These are phyloP conservation scores for Gymnopilus junonius DNA, from an alignment of 768 basidiomycete species.

Conservation along the genomic window DNA sequence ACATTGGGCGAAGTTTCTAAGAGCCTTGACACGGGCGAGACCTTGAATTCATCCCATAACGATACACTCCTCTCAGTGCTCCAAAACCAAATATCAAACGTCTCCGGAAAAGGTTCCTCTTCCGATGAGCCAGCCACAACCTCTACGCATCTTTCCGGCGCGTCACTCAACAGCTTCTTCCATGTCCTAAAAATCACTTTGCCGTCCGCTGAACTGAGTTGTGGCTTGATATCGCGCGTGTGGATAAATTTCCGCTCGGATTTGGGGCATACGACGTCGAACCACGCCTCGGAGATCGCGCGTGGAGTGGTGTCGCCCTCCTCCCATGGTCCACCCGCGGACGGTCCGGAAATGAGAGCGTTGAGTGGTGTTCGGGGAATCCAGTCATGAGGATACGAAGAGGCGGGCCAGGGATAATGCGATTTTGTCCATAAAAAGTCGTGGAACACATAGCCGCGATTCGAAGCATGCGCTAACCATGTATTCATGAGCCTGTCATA, in stretches of 20 bases:
- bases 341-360: conserved; percentile 51
- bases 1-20: conserved; percentile 48
- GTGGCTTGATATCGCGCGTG: conserved; percentile 42
- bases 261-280: conserved; percentile 50
- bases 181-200: conserved; percentile 43
- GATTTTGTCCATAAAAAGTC: conserved; percentile 49
- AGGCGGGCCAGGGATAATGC: conserved; percentile 48
- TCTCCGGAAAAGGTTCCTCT: conserved; percentile 45
- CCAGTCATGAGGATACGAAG: conserved; percentile 24
- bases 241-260: conserved; percentile 42
- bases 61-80: conserved; percentile 42
- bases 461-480: conserved; percentile 53
- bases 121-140: conserved; percentile 36
- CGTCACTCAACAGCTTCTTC: conserved; percentile 42
- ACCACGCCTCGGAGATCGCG: conserved; percentile 48
- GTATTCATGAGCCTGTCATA: conserved; percentile 51
- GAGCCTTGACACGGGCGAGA: conserved; percentile 47
- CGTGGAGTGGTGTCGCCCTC: conserved; percentile 46
- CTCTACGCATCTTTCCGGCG: conserved; percentile 49
- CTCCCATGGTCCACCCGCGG: conserved; percentile 50
- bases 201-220: conserved; percentile 34
- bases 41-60: conserved; percentile 48
- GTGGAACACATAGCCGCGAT: conserved; percentile 56
- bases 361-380: conserved; percentile 43
- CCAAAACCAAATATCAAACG: conserved; percentile 53